phyloP scores from a whole-genome alignment of 441 rosid genomes.

The Dalechampia spathulata region DNA sequence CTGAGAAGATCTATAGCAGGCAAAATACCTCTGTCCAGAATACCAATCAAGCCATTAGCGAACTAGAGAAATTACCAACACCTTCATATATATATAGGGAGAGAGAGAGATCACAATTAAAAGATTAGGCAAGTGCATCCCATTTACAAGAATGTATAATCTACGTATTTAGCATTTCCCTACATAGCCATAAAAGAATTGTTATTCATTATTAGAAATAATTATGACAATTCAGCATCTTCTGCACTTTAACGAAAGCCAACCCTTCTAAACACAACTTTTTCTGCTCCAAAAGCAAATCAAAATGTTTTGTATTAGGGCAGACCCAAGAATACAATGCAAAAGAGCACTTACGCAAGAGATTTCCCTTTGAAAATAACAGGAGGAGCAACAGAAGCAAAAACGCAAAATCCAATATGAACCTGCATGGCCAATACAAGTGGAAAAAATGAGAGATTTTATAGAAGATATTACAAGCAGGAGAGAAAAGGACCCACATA shows the following conservation, averaged over 20 bases:
- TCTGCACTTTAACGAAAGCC: too few relatives aligned
- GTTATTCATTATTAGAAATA: too few relatives aligned
- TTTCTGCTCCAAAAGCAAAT: too few relatives aligned
- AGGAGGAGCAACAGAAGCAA: slow-evolving; percentile 95
- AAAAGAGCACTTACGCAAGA: slow-evolving; percentile 60
- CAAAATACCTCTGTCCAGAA: slow-evolving; percentile 77
- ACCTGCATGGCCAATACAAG: slow-evolving; percentile 41
- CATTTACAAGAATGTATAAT: too few relatives aligned
- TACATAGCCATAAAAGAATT: too few relatives aligned
- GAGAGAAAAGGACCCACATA: slow-evolving; percentile 7
- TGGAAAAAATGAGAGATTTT: slow-evolving; percentile 9
- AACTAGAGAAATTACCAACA: neutral
- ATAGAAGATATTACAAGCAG: slow-evolving; percentile 10
- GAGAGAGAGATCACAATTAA: too few relatives aligned
- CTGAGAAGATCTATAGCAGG: slow-evolving; percentile 76
- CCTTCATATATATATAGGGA: neutral
- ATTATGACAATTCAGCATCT: too few relatives aligned
- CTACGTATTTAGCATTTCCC: too few relatives aligned
- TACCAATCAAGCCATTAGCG: slow-evolving; percentile 14
- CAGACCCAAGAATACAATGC: neutral
- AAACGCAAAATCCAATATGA: slow-evolving; percentile 79
- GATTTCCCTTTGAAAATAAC: slow-evolving; percentile 94
- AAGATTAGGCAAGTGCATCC: too few relatives aligned
- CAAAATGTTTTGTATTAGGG: too few relatives aligned
- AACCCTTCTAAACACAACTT: too few relatives aligned